Percentiles rank a stretch among this genome's conserved stretches.
Evolutionary conservation across 129 eudicot genomes (phyloP).

Genomic region (Saussurea involucrata): DNA sequence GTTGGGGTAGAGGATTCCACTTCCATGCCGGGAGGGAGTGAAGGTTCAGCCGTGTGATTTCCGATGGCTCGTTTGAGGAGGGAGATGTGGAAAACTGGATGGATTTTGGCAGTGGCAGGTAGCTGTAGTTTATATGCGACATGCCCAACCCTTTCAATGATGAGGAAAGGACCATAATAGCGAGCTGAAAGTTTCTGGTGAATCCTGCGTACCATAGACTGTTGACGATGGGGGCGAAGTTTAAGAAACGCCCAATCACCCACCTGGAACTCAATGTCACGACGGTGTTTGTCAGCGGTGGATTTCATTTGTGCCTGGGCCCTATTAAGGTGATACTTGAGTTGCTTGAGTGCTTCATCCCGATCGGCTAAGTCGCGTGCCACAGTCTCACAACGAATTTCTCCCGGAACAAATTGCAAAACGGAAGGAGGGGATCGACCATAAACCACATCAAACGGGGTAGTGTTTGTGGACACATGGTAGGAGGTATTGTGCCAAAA

Average conservation of each 20-base stretch:
- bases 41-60: neutral
- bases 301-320: neutral
- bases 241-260: neutral
- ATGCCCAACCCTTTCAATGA: neutral
- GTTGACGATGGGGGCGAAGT: neutral
- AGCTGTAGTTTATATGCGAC: neutral
- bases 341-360: neutral
- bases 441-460: neutral
- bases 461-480: neutral
- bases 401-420: neutral
- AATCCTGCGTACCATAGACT: neutral
- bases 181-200: neutral
- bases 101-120: neutral
- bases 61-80: neutral
- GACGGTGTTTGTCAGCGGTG: neutral
- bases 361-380: neutral
- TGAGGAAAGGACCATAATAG: neutral
- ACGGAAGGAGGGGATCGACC: neutral
- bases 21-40: neutral
- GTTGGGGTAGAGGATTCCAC: neutral
- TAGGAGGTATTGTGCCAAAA: neutral
- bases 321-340: neutral
- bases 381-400: neutral
- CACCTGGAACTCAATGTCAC: neutral
- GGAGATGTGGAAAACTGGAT: neutral